These are phyloP conservation scores for Fusarium sarcochroum DNA, from an alignment of 2,329 filamentous ascomycete species.

Conservation along the genomic window DNA sequence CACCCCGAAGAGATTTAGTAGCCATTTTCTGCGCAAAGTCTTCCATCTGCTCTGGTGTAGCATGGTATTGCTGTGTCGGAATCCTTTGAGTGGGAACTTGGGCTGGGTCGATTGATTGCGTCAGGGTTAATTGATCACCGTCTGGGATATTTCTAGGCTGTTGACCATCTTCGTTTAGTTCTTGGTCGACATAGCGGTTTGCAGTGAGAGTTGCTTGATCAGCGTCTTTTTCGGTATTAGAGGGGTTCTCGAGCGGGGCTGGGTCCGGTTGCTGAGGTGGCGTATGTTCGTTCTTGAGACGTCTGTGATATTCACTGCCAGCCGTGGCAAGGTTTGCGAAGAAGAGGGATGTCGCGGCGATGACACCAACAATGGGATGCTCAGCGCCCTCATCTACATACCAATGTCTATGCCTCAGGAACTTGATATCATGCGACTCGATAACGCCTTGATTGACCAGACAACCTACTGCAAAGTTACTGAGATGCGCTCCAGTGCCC, in stretches of 20 bases:
- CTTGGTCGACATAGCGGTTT: no score
- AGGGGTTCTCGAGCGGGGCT: not conserved
- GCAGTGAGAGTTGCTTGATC: no score
- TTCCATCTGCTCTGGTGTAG: no score
- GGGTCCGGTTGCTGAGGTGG: not conserved
- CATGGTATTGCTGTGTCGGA: no score
- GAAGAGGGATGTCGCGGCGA: conserved; percentile 62
- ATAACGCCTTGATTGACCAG: conserved; percentile 68
- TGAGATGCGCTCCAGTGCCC: conserved; percentile 66
- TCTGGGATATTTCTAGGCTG: no score
- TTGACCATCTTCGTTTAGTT: no score
- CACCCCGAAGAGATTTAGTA: no score
- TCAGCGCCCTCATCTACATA: conserved; percentile 75
- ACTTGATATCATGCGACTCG: conserved; percentile 69
- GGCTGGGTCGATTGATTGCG: no score
- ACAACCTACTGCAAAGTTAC: conserved; percentile 71
- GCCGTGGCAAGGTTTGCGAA: not conserved
- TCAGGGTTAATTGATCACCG: no score
- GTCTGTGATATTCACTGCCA: not conserved
- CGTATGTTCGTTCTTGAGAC: not conserved
- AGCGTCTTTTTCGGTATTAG: not conserved
- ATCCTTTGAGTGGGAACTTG: no score
- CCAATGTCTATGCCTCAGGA: conserved; percentile 65
- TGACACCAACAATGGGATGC: conserved; percentile 74
- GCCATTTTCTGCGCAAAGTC: no score